A percentile compares a stretch with the other conserved stretches of the same genome.
These are phyloP conservation scores for Calonectria pauciramosa DNA, from an alignment of 2,329 filamentous ascomycete genomes.

Conservation along the genomic window DNA sequence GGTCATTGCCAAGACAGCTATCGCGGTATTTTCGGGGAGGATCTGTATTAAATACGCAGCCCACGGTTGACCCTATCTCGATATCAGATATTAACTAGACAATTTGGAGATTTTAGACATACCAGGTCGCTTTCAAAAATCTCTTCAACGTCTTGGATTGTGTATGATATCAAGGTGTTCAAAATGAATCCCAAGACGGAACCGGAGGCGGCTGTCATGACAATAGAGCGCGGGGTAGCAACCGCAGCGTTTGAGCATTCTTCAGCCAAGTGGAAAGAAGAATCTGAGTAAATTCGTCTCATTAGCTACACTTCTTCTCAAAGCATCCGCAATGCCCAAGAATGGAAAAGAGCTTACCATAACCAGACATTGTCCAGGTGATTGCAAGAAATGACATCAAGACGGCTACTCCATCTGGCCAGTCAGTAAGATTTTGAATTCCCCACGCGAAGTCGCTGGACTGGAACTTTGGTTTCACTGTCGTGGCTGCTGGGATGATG, in stretches of 20 bases:
- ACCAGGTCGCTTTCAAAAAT: conserved; percentile 30
- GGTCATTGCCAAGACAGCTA: conserved; percentile 25
- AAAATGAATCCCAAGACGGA: conserved; percentile 25
- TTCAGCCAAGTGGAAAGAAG: conserved; percentile 26
- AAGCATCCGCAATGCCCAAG: neutral
- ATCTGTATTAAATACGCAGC: conserved; percentile 24
- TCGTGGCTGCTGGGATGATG: conserved; percentile 23
- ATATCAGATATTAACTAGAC: neutral
- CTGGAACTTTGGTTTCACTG: conserved; percentile 17
- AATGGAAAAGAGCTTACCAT: neutral
- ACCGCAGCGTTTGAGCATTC: conserved; percentile 31
- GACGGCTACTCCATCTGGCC: conserved; percentile 27
- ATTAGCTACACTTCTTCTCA: neutral
- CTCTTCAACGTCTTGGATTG: conserved; percentile 23
- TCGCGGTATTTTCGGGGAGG: conserved; percentile 19
- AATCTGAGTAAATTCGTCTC: neutral
- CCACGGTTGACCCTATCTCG: conserved; percentile 24
- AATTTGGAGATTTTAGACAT: neutral
- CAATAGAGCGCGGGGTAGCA: conserved; percentile 27
- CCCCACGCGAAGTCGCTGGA: conserved; percentile 18
- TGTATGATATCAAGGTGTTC: conserved; percentile 26
- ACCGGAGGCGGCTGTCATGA: conserved; percentile 26
- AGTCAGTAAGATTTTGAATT: conserved; percentile 26
- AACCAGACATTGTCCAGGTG: conserved; percentile 32
- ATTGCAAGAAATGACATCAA: conserved; percentile 31